Base-by-base conservation (phyloP, 257 asterid genomes). In the Solanum pinnatisectum region DNA sequence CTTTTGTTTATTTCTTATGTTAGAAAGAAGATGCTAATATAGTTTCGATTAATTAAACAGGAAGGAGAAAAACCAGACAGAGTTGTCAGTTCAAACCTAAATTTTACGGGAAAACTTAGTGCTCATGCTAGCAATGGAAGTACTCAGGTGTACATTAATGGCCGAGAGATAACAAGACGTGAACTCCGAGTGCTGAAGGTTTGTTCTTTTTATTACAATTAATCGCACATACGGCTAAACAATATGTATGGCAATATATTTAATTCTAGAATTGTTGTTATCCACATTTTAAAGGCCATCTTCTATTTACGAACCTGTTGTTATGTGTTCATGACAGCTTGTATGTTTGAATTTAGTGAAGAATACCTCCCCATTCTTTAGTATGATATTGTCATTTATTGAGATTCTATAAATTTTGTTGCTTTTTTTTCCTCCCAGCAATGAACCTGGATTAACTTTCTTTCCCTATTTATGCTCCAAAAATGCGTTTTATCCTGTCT, bases 1-100 rank as follows among this genome's bases (percentile, higher is more conserved):
- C 79, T 73, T 25, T 42, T 77, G 14, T 87, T 65, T 30, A 46
- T 40, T 84, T 87, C 10, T 90, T 73, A 23, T 42, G 63, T 5
- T 39, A 32, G 76, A 60, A 85, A 39, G 30, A 89, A 87, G 81
- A 72, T 49, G 70, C 42, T 88, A 88, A 87, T 91, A 86, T 91
- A 87, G 84, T 44, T 52, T 89, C 3, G 67, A 44, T 86, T 70
- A 16, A 89, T 89, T 87, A 86, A 59, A 87, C 95, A 97, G 99
- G 99, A 97, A 87, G 99, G 99, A 70, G 98, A 94, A 91, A 97
- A 97, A 86, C 99, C 99, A 10, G 98, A 96, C 87, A 94, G 94
- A 89, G 44, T 92, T 91, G 92, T 97, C 36, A 94, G 97, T 89
- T 96, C 99, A 63, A 95, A 97, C 89, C 91, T 97, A 85, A 94